Evolutionary conservation across 176 grass and related monocot genomes (phyloP), one percentile per base, ranked within the genome.

Genomic region (Avena eriantha): DNA sequence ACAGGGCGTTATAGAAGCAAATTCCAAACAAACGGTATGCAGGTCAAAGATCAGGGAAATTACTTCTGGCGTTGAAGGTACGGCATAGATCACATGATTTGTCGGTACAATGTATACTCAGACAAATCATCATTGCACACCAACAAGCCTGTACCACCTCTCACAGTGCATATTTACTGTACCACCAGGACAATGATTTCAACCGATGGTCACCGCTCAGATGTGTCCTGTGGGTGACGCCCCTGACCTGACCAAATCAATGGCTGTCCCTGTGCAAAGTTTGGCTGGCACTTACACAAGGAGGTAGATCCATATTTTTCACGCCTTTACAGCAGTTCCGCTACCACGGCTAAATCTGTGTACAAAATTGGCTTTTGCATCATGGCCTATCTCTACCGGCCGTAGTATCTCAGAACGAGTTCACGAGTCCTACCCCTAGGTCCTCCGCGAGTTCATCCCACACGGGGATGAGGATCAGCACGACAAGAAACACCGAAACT

Each of bases 361-460:
- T 64, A 73, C 90, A 96, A 93, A 93, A 93, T 78, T 86, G 85
- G 78, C 67, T 47, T 47, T 58, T 84, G 77, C 51, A 78, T 7
- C 81, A 60, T 46, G 49, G n/a, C 56, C 86, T 84, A 86, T 68
- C 53, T 80, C 76, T 87, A 85, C 54, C 3, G 3, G 60, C 68
- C 49, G 21, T 5, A 26, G 61, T n/a, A 51, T 77, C 90, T 96
- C 88, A 99, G 46, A 99, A 94, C 12, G 90, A 80, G 34, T 85
- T 83, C 15, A 93, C 94, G 34, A 99, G 90, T 22, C 97, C 97
- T 81, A 99, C 82, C 16, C 97, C 97, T 77, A 99, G 83, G 6
- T 99, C 97, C 88, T 99, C 97, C 21, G 94, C 97, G 50, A 99
- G 92, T 46, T 99, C 97, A 73, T 99, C 97, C 94, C 92, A 96